A percentile compares a stretch with the other conserved stretches of the same genome.
These are phyloP conservation scores for Triticum urartu DNA, from an alignment of 176 grass and related monocot species.

Conservation along the genomic window DNA sequence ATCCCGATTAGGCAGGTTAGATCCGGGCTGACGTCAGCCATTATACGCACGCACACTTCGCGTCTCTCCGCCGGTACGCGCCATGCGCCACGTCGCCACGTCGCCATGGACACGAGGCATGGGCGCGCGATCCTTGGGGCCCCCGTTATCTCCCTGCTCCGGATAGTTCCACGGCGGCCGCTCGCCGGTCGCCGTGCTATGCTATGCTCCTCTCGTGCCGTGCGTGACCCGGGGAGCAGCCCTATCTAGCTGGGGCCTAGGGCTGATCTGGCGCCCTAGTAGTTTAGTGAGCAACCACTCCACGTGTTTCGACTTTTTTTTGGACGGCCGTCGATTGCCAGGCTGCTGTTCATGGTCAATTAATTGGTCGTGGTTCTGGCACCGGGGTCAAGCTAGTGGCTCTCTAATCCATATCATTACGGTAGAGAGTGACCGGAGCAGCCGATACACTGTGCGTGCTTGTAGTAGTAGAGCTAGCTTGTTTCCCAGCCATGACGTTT, in stretches of 20 bases:
- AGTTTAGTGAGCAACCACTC: neutral
- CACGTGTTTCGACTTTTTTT: neutral
- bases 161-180: neutral
- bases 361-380: neutral
- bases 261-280: neutral
- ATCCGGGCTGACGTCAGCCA: constrained; percentile 16
- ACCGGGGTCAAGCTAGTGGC: neutral
- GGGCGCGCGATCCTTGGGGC: neutral
- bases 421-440: neutral
- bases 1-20: constrained; percentile 7
- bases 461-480: neutral
- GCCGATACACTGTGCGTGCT: neutral
- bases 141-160: neutral
- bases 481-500: neutral
- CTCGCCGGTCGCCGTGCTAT: neutral
- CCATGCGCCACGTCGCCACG: neutral
- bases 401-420: neutral
- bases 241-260: neutral
- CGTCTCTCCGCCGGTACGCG: neutral
- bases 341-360: neutral
- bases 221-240: neutral
- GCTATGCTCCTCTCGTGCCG: neutral
- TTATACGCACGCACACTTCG: neutral
- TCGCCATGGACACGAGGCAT: neutral
- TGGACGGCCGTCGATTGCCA: neutral